These are phyloP conservation scores for Backusella sp. DNA, from an alignment of 192 early-diverging fungal species.

Conservation along the genomic window DNA sequence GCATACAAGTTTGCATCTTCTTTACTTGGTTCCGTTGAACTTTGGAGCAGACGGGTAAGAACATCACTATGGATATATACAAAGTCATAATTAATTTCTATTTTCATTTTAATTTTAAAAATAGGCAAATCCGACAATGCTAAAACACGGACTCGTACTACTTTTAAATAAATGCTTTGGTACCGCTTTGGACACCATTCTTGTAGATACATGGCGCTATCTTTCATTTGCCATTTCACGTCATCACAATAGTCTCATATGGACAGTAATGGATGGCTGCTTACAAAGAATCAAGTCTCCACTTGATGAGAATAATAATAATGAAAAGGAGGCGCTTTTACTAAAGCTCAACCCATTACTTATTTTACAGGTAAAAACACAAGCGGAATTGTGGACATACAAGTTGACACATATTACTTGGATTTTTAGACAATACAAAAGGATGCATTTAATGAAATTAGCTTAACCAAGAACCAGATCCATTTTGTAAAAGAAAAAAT, in stretches of 20 bases:
- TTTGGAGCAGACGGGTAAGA: neutral
- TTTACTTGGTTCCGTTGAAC: constrained; percentile 1
- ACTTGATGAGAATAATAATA: neutral
- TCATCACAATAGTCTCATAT: neutral
- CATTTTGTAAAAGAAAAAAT: constrained; percentile 1
- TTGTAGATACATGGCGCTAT: constrained; percentile 2
- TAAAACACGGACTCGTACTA: neutral
- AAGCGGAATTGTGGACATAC: no score
- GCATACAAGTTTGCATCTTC: neutral
- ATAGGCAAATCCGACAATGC: neutral
- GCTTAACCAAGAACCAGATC: neutral
- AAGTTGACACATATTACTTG: no score
- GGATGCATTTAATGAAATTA: neutral
- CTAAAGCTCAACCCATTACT: neutral
- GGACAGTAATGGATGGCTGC: neutral
- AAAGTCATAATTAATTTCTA: neutral
- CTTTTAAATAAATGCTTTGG: constrained; percentile 4
- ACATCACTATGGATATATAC: neutral
- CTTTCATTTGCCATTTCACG: neutral
- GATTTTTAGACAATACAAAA: neutral
- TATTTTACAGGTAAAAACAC: neutral
- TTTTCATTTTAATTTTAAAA: neutral
- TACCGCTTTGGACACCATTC: neutral
- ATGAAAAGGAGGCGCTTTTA: neutral
- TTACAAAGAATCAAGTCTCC: neutral